Evolutionary conservation across 352 stramenopile species (phyloP).

Genomic region (Pelagophyceae sp.): DNA sequence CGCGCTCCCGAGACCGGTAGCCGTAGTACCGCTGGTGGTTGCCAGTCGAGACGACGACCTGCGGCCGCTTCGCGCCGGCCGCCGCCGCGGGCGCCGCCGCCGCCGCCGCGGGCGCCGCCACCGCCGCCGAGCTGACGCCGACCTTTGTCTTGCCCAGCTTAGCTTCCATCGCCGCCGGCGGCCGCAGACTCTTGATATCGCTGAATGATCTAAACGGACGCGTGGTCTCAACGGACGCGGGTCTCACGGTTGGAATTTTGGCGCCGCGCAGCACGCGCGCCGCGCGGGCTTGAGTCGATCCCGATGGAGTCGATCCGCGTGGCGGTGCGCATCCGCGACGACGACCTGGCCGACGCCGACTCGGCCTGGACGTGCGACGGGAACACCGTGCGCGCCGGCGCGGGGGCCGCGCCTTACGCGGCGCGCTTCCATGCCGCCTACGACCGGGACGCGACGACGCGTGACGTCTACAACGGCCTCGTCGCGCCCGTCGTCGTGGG

Average conservation of each 20-base stretch:
- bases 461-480: not conserved
- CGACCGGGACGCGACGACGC: not conserved
- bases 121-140: not conserved
- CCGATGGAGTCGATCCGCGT: too few species aligned
- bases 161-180: too few species aligned
- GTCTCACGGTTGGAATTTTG: too few species aligned
- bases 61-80: too few species aligned
- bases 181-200: too few species aligned
- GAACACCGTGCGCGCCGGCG: not conserved
- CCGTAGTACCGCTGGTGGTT: slow-evolving; percentile 19
- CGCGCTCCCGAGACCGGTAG: not conserved
- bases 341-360: not conserved
- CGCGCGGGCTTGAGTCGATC: too few species aligned
- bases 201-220: too few species aligned
- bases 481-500: not conserved
- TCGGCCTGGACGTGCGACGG: not conserved
- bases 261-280: too few species aligned
- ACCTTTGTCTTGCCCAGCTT: too few species aligned
- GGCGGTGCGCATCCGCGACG: not conserved
- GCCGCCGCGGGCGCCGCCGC: too few species aligned
- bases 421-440: not conserved
- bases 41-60: not conserved
- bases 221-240: too few species aligned
- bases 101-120: too few species aligned
- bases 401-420: not conserved